phyloP scores from a whole-genome alignment of 1,284 basidiomycete species.

The Rhodotorula sp. region DNA sequence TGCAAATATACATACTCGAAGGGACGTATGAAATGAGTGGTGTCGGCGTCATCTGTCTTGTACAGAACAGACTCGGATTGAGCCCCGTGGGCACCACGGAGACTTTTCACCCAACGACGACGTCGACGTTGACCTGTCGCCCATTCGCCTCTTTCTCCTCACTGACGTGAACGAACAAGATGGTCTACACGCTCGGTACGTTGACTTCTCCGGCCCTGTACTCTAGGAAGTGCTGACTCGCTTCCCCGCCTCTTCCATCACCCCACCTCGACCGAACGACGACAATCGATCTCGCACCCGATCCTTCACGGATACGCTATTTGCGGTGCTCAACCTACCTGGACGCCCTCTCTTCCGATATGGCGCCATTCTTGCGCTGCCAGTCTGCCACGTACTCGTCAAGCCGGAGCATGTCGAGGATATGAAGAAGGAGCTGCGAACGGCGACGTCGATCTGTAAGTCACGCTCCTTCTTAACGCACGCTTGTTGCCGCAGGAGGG shows the following conservation, averaged over 20 bases:
- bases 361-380: too few species aligned
- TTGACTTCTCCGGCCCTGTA: too few species aligned
- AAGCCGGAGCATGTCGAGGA: constrained; percentile 20
- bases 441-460: constrained; percentile 12
- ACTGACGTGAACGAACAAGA: neutral
- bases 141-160: neutral
- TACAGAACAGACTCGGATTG: too few species aligned
- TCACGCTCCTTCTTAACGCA: too few species aligned
- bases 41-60: too few species aligned
- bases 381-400: constrained; percentile 25
- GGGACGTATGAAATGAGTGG: too few species aligned
- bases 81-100: too few species aligned
- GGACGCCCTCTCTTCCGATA: neutral
- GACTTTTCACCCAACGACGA: too few species aligned
- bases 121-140: neutral
- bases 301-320: neutral
- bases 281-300: too few species aligned
- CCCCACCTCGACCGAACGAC: too few species aligned
- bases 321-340: neutral
- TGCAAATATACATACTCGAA: too few species aligned
- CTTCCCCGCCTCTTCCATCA: neutral
- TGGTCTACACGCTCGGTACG: constrained; percentile 32
- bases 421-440: constrained; percentile 11
- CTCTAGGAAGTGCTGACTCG: neutral
- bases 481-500: too few species aligned